Percentiles rank a stretch among this genome's conserved stretches.
These are phyloP conservation scores for Aureobasidium mangrovei DNA, from an alignment of 2,329 filamentous ascomycete genomes.

Conservation along the genomic window DNA sequence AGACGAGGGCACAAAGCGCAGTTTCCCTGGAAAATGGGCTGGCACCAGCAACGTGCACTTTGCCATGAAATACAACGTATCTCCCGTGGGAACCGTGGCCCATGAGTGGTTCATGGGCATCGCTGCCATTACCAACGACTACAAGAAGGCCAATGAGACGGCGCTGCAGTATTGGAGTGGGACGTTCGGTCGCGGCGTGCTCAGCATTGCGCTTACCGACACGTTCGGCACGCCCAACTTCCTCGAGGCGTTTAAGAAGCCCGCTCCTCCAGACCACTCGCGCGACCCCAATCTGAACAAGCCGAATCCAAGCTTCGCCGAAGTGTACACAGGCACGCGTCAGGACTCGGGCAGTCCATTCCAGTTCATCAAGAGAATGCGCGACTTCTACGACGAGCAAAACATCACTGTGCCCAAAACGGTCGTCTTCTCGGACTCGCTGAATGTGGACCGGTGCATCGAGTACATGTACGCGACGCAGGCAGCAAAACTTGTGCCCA, in stretches of 20 bases:
- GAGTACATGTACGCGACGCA: conserved; percentile 83
- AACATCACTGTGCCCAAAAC: conserved; percentile 73
- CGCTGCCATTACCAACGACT: conserved; percentile 81
- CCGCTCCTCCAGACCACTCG: conserved; percentile 37
- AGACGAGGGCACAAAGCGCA: conserved; percentile 48
- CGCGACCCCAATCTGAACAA: conserved; percentile 14
- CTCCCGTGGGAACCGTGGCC: conserved; percentile 80
- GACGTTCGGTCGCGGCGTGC: conserved; percentile 73
- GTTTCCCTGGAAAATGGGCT: conserved; percentile 62
- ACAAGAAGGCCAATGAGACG: conserved; percentile 72
- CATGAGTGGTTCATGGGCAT: conserved; percentile 99
- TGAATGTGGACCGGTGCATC: conserved; percentile 83
- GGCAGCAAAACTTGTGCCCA: conserved; percentile 68
- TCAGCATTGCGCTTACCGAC: conserved; percentile 86
- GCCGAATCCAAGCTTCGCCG: conserved; percentile 55
- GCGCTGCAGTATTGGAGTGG: conserved; percentile 82
- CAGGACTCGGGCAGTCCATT: conserved; percentile 86
- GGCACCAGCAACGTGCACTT: conserved; percentile 97
- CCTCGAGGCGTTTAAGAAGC: conserved; percentile 70
- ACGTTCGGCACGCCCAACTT: conserved; percentile 92
- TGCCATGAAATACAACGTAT: conserved; percentile 81
- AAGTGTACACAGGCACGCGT: conserved; percentile 73
- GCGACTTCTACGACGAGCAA: conserved; percentile 67
- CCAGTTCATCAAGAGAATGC: conserved; percentile 69
- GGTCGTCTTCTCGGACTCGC: conserved; percentile 90